phyloP scores from a whole-genome alignment of 768 basidiomycete genomes.

The Leccinum broughii region DNA sequence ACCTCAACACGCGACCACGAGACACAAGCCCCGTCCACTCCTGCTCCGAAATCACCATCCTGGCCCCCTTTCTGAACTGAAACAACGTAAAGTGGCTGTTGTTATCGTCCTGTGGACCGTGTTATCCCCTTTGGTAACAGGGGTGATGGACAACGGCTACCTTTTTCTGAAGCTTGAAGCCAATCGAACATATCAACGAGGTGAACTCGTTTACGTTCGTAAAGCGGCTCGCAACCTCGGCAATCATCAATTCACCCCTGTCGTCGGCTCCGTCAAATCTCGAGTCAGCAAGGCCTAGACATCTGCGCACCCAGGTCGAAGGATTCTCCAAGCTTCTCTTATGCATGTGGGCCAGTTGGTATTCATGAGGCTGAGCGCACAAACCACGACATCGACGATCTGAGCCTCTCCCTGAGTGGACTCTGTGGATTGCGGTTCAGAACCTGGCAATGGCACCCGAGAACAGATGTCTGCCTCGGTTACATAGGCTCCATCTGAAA shows the following conservation, averaged over 20 bases:
- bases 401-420: conserved; percentile 59
- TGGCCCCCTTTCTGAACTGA: conserved; percentile 67
- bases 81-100: conserved; percentile 88
- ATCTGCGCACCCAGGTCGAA: conserved; percentile 71
- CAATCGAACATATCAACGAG: conserved; percentile 60
- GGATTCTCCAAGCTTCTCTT: conserved; percentile 84
- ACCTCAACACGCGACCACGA: conserved; percentile 48
- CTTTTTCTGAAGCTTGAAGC: conserved; percentile 72
- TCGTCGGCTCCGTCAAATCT: conserved; percentile 9
- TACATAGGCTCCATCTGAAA: conserved; percentile 73
- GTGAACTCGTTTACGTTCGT: conserved; percentile 65
- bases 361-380: conserved; percentile 95
- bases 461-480: conserved; percentile 88
- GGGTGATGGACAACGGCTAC: conserved; percentile 37
- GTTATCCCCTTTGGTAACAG: conserved; percentile 5
- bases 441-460: conserved; percentile 82
- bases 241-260: conserved; percentile 82
- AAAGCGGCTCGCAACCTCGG: conserved; percentile 89
- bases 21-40: conserved; percentile 60
- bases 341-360: conserved; percentile 94
- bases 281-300: conserved; percentile 1
- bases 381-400: conserved; percentile 88
- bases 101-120: conserved; percentile 57
- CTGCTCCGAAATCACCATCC: conserved; percentile 47
- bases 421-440: conserved; percentile 45